Conservation (phyloP, 176 grass and related monocot species). For the Panicum miliaceum region DNA sequence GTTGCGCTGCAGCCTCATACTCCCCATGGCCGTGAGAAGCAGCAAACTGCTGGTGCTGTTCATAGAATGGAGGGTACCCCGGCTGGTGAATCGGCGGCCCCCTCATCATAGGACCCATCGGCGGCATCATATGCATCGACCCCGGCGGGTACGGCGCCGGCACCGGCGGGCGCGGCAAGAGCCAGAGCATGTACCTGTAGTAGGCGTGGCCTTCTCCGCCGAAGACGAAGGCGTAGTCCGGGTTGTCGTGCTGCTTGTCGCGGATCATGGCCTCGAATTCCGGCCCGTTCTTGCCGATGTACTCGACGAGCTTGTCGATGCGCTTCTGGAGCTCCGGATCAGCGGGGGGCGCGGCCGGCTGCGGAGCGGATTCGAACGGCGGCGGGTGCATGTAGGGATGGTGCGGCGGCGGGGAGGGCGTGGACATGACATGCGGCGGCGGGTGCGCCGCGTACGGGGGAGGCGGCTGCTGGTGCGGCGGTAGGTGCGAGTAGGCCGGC, state of each 20-base stretch:
- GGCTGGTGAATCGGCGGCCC: slow-evolving; percentile 62
- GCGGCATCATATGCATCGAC: slow-evolving; percentile 65
- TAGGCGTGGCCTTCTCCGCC: slow-evolving; percentile 95
- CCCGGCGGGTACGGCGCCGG: slow-evolving; percentile 44
- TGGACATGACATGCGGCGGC: slow-evolving; percentile 58
- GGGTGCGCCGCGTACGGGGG: slow-evolving; percentile 48
- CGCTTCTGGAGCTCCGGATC: slow-evolving; percentile 95
- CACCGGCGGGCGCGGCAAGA: slow-evolving; percentile 45
- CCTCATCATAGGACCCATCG: slow-evolving; percentile 50
- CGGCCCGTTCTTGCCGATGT: slow-evolving; percentile 88
- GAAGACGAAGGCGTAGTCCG: slow-evolving; percentile 93
- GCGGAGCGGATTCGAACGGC: slow-evolving; percentile 55
- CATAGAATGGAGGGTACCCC: slow-evolving; percentile 69
- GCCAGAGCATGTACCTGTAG: slow-evolving; percentile 90
- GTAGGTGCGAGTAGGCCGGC: slow-evolving; percentile 61
- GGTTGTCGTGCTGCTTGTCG: slow-evolving; percentile 97
- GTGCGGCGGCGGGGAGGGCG: slow-evolving; percentile 40
- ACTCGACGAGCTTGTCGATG: slow-evolving; percentile 97
- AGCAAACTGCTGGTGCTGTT: slow-evolving; percentile 68
- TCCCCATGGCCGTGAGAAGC: slow-evolving; percentile 52
- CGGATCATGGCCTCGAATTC: slow-evolving; percentile 93
- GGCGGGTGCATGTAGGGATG: slow-evolving; percentile 66
- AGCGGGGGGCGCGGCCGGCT: slow-evolving; percentile 58
- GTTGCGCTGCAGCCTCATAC: slow-evolving; percentile 55
- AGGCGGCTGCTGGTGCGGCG: slow-evolving; percentile 54